Percentiles rank a stretch among this genome's conserved stretches.
Conservation (phyloP, 2,329 filamentous ascomycete species). For the Graphiopsis chlorocephala region DNA sequence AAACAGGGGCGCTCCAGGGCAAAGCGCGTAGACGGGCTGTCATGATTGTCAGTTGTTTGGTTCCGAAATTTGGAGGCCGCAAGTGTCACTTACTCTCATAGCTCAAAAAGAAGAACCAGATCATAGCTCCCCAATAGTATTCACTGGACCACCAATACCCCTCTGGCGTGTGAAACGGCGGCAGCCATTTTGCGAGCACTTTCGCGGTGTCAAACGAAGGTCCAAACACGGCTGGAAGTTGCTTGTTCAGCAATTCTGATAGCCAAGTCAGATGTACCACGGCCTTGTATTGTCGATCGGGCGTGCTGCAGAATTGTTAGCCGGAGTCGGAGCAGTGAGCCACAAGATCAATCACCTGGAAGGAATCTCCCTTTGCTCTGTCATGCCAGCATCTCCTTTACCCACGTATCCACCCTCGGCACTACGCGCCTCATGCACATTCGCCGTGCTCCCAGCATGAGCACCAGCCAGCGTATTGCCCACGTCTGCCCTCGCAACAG, state of each 20-base stretch:
- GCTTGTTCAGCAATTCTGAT: not conserved
- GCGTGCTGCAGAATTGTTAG: not conserved
- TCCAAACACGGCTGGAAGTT: not conserved
- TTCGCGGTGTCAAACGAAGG: not conserved
- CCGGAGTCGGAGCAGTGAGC: not conserved
- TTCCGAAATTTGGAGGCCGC: not conserved
- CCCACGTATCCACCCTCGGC: not conserved
- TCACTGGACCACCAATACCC: conserved; percentile 13
- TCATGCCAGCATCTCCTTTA: not conserved
- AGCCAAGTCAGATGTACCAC: not conserved
- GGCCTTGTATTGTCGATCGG: not conserved
- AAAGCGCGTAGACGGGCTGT: conserved; percentile 10
- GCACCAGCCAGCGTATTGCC: not conserved
- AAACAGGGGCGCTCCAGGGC: conserved; percentile 6
- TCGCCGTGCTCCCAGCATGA: not conserved
- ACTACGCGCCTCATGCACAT: not conserved
- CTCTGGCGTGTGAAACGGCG: not conserved
- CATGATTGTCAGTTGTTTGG: not conserved
- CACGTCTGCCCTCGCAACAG: not conserved
- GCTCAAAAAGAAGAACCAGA: conserved; percentile 8
- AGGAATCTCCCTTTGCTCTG: not conserved
- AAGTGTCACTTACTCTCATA: conserved; percentile 11
- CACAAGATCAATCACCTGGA: not conserved
- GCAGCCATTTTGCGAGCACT: not conserved
- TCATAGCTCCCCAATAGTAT: not conserved